Evolutionary conservation across 2,329 filamentous ascomycete species (phyloP).

Genomic region (Neoscytalidium dimidiatum): DNA sequence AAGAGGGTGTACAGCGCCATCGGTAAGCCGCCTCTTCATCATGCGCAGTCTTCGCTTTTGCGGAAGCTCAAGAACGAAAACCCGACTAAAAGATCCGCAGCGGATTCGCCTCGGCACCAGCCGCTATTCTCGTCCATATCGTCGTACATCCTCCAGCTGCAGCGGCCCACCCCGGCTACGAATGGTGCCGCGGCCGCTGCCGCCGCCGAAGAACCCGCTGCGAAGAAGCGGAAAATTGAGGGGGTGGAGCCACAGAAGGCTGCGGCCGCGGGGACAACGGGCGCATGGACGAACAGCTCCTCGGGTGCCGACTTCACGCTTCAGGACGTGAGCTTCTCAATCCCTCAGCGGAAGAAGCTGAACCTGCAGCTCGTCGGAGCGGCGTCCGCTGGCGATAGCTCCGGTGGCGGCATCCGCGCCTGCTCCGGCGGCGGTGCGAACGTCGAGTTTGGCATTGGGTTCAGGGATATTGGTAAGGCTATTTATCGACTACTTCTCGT

Average conservation of each 20-base stretch:
- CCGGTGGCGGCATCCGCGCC: conserved; percentile 48
- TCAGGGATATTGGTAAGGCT: conserved; percentile 49
- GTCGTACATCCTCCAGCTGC: conserved; percentile 20
- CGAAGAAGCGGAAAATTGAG: conserved; percentile 44
- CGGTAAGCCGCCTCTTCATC: conserved; percentile 25
- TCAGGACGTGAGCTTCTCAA: conserved; percentile 59
- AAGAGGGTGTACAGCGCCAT: conserved; percentile 41
- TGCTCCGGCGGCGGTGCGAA: conserved; percentile 52
- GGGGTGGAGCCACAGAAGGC: conserved; percentile 19
- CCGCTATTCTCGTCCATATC: conserved; percentile 21
- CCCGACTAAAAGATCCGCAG: neutral
- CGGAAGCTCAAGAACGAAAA: neutral
- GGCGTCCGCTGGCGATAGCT: conserved; percentile 28
- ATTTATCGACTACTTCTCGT: neutral
- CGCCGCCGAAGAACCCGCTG: conserved; percentile 28
- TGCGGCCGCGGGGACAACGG: conserved; percentile 1
- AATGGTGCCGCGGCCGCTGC: neutral
- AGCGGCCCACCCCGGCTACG: neutral
- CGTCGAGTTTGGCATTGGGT: conserved; percentile 55
- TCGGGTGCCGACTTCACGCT: conserved; percentile 34
- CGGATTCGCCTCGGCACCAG: neutral
- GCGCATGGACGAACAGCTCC: conserved; percentile 27
- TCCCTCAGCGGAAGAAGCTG: conserved; percentile 66
- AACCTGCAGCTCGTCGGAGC: conserved; percentile 56
- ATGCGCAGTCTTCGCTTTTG: neutral